Evolutionary conservation across 306 rosid species (phyloP), one percentile per base, ranked within the genome.

Genomic region (Gastrolobium bilobum): DNA sequence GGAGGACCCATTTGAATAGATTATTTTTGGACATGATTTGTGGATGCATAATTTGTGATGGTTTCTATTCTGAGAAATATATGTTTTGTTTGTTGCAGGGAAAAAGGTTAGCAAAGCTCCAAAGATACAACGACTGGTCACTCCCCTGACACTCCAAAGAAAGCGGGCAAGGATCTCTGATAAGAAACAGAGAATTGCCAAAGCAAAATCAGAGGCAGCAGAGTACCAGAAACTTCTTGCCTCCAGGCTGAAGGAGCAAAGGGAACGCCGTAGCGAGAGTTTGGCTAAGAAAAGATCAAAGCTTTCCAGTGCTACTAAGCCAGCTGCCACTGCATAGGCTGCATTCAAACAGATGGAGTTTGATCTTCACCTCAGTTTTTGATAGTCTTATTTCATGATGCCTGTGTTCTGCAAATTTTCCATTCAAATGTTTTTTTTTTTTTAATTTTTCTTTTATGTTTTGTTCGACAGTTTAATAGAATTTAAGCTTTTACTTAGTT

Each of bases 141-240:
- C 86, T 34, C 86, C 86, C 31, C 48, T 82, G 63, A 76, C 86
- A 3, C 86, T 82, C 29, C 86, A 82, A 77, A 82, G 86, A 47
- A 82, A 82, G 86, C 34, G 86, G 61, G 82, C 82, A 61, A 76
- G 86, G 3, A 82, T 82, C 63, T 78, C 86, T 0, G 86, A 82
- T 52, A 82, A 82, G 75, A 82, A 82, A 48, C 70, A 82, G 81
- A 82, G 86, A 63, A 82, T 82, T 61, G 86, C 86, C 31, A 82
- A 76, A 53, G 86, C 86, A 52, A 82, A 82, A 62, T 62, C 86
- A 11, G 86, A 82, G 38, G 82, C 86, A 8, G 86, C 86, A 13
- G 86, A 82, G 6, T 82, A 82, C 82, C 86, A 82, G 71, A 82
- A 77, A 44, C 86, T 82, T 53, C 86, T 82, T 44, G 85, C 85